phyloP scores from a whole-genome alignment of 306 rosid genomes.

The Medicago lupulina region DNA sequence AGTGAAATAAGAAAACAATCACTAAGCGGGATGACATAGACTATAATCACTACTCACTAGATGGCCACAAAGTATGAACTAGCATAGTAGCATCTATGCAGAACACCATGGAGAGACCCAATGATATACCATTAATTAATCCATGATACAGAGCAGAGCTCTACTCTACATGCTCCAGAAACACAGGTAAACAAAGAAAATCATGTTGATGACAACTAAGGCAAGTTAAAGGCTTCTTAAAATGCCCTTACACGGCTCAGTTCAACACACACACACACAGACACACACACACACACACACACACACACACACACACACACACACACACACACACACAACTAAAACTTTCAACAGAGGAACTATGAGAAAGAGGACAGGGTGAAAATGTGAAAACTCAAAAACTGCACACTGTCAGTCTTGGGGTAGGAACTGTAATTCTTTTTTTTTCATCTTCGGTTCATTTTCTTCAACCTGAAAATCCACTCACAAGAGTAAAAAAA shows the following conservation, averaged over 20 bases:
- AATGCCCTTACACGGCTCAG: neutral
- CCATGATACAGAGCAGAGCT: neutral
- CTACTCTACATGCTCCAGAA: neutral
- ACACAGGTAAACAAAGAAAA: neutral
- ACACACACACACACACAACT: neutral
- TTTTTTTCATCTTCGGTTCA: neutral
- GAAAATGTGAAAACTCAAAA: neutral
- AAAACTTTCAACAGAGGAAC: neutral
- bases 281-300: neutral
- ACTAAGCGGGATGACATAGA: neutral
- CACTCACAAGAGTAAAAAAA: too few species aligned
- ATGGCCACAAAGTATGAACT: neutral
- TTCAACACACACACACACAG: neutral
- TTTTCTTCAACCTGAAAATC: neutral
- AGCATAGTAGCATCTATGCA: neutral
- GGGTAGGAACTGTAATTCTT: neutral
- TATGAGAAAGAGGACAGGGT: neutral
- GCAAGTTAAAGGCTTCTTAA: neutral
- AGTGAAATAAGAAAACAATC: slow-evolving; percentile 4
- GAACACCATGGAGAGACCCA: neutral
- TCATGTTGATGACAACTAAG: neutral
- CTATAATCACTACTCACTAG: slow-evolving; percentile 2
- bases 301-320: neutral
- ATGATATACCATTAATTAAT: neutral
- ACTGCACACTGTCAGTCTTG: neutral